These are phyloP conservation scores for Ceratobasidium sp. DNA, from an alignment of 1,284 basidiomycete genomes.

Conservation along the genomic window DNA sequence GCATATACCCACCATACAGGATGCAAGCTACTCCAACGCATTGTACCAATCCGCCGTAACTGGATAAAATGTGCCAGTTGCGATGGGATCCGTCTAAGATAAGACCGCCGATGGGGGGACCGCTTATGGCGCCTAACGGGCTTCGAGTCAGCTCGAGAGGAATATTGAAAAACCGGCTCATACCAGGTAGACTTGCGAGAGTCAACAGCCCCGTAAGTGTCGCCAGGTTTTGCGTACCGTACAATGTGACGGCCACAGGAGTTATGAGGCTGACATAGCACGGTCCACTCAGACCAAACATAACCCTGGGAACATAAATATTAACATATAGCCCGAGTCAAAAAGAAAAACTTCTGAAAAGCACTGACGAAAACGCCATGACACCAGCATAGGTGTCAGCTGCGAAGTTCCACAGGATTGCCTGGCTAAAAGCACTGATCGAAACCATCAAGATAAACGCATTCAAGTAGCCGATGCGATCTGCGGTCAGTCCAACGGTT, in stretches of 20 bases:
- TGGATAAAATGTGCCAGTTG: slow-evolving; percentile 51
- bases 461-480: slow-evolving; percentile 51
- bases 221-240: slow-evolving; percentile 51
- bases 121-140: slow-evolving; percentile 48
- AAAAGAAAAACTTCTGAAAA: slow-evolving; percentile 23
- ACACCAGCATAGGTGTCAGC: slow-evolving; percentile 50
- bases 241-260: slow-evolving; percentile 50
- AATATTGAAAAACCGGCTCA: background rate
- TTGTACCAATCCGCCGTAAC: slow-evolving; percentile 47
- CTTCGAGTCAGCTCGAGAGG: background rate
- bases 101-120: slow-evolving; percentile 50
- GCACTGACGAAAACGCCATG: slow-evolving; percentile 51
- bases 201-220: slow-evolving; percentile 52
- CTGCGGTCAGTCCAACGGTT: slow-evolving; percentile 50
- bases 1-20: slow-evolving; percentile 48
- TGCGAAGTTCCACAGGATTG: slow-evolving; percentile 51
- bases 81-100: slow-evolving; percentile 48
- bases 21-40: slow-evolving; percentile 44
- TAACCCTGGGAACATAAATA: slow-evolving; percentile 11
- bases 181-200: slow-evolving; percentile 46
- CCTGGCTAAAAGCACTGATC: slow-evolving; percentile 50
- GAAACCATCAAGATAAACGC: slow-evolving; percentile 50
- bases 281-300: slow-evolving; percentile 34
- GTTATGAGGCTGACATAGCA: slow-evolving; percentile 50
- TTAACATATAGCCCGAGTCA: background rate